phyloP scores from a whole-genome alignment of 129 eudicot species.

The Ambrosia artemisiifolia region DNA sequence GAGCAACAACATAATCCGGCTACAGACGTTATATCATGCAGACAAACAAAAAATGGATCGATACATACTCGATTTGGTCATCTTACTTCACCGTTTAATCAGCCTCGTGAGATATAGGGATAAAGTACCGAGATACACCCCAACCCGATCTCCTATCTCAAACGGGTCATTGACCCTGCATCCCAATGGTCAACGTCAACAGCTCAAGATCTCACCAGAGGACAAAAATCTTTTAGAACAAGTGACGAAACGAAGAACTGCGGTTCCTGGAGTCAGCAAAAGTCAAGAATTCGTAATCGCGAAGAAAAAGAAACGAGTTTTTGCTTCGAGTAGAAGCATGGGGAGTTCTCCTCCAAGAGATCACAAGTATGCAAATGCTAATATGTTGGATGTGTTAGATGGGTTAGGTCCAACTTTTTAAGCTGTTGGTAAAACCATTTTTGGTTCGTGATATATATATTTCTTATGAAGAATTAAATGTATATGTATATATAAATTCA shows the following conservation, averaged over 20 bases:
- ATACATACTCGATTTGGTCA: slow-evolving; percentile 69
- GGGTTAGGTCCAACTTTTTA: slow-evolving; percentile 52
- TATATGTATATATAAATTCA: slow-evolving; percentile 23
- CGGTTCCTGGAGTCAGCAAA: slow-evolving; percentile 68
- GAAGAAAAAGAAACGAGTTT: slow-evolving; percentile 38
- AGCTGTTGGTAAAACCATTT: slow-evolving; percentile 15
- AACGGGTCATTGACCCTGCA: slow-evolving; percentile 28
- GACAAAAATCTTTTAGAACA: slow-evolving; percentile 59
- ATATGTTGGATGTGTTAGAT: slow-evolving; percentile 65
- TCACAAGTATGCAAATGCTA: slow-evolving; percentile 38
- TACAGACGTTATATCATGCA: slow-evolving; percentile 88
- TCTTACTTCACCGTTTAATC: slow-evolving; percentile 76
- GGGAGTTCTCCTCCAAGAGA: slow-evolving; percentile 71
- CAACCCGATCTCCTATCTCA: slow-evolving; percentile 42
- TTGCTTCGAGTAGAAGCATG: slow-evolving; percentile 70
- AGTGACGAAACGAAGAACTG: slow-evolving; percentile 48
- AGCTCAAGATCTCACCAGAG: slow-evolving; percentile 47
- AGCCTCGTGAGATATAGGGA: slow-evolving; percentile 63
- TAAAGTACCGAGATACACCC: slow-evolving; percentile 43
- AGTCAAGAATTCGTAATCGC: slow-evolving; percentile 70
- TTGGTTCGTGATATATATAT: neutral
- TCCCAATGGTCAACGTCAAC: slow-evolving; percentile 10
- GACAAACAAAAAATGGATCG: slow-evolving; percentile 63
- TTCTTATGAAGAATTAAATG: slow-evolving; percentile 17
- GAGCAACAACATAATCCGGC: slow-evolving; percentile 52